These are phyloP conservation scores for Coemansia interrupta DNA, from an alignment of 192 early-diverging fungal genomes.

Conservation along the genomic window DNA sequence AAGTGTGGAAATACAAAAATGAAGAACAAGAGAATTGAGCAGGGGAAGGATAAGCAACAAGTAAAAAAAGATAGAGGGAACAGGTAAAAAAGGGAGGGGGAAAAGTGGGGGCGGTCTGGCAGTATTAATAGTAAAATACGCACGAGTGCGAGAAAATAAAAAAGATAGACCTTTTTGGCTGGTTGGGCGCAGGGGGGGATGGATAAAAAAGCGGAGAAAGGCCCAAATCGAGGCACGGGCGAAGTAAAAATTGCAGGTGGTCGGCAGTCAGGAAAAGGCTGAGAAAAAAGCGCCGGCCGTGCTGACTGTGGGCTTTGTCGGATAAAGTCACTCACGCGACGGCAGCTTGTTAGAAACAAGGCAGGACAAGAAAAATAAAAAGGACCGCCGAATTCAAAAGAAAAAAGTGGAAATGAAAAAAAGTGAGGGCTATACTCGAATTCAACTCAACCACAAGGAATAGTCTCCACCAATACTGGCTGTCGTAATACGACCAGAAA, in stretches of 20 bases:
- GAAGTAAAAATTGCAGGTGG: not conserved
- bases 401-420: slow-evolving; percentile 2
- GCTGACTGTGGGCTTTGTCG: too few species aligned
- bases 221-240: slow-evolving; percentile 4
- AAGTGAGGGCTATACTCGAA: not conserved
- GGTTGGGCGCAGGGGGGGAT: not conserved
- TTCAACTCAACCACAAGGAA: too few species aligned
- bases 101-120: slow-evolving; percentile 10
- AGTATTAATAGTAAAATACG: slow-evolving; percentile 5
- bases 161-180: slow-evolving; percentile 6
- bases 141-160: slow-evolving; percentile 7
- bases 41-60: not conserved
- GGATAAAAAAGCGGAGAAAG: slow-evolving; percentile 3
- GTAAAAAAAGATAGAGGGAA: slow-evolving; percentile 5
- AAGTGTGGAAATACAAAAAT: not conserved
- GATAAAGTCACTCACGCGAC: too few species aligned
- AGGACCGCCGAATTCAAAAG: not conserved
- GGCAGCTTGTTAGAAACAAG: not conserved
- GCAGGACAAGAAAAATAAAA: not conserved
- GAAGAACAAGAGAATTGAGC: not conserved
- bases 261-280: slow-evolving; percentile 4
- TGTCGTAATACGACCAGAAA: not conserved
- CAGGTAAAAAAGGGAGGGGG: not conserved
- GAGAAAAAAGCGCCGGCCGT: too few species aligned
- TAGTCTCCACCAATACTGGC: too few species aligned